Base-by-base conservation (phyloP, 805 yeast genomes). In the Limtongozyma cylindracea region DNA sequence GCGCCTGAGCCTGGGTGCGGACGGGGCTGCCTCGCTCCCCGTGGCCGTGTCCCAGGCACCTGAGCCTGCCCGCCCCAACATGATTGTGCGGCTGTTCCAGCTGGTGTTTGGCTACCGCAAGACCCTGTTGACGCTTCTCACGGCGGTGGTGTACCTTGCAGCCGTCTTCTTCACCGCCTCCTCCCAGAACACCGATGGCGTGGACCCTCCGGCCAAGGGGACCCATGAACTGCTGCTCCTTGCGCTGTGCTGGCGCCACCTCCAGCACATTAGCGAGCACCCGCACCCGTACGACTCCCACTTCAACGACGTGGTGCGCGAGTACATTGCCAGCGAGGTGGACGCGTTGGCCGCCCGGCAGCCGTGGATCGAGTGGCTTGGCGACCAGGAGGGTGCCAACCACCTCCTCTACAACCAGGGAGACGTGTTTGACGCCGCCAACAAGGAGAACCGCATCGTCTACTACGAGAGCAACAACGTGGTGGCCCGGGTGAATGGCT, bases 391-490 rank as follows among this genome's bases (percentile, higher is more conserved):
- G 32, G 29, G 34, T 33, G 45, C 47, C 29, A 44, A 51, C 31
- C 53, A 52, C 29, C 49, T 42, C 34, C 49, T 53, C 23, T 35
- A 40, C 23, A 43, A 49, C 17, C 48, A 56, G 21, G 46, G 57
- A 20, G 62, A 56, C 25, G 56, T 52, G 11, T 59, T 57, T 37
- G 48, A 56, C 26, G 34, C 45, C 5, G 41, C 57, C n/a, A 6
- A 6, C 15, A 6, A 5, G 6, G 15, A 13, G 6, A 6, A 6
- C 15, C 15, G 15, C 15, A 54, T 73, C 8, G 48, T 64, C n/a
- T 78, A 73, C 44, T 82, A 61, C 37, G 93, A 82, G 40, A 64
- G 84, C 24, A 63, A 74, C 29, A 82, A 82, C 35, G 47, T 82
- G n/a, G 34, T 76, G 19, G 92, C 69, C 6, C 65, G 72, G 35